Evolutionary conservation across 2,329 filamentous ascomycete genomes (phyloP).

Genomic region (Aspergillus pseudoglaucus): DNA sequence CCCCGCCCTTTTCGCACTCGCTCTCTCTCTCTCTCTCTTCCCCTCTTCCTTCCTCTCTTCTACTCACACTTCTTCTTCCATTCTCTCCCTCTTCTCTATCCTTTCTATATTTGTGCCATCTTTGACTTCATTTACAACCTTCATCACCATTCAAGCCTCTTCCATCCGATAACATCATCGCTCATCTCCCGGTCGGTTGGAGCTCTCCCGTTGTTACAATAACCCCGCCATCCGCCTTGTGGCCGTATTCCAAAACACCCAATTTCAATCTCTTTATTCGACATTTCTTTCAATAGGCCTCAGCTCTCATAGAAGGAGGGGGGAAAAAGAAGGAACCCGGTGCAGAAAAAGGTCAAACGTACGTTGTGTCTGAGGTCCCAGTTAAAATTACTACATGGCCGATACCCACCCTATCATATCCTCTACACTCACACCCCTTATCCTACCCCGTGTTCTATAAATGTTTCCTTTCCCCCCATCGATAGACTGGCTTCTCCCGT

Average conservation of each 20-base stretch:
- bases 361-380: constrained; percentile 14
- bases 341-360: neutral
- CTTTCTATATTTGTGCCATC: neutral
- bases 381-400: constrained; percentile 16
- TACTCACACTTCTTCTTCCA: constrained; percentile 1
- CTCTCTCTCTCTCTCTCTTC: constrained; percentile 7
- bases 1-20: constrained; percentile 7
- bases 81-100: constrained; percentile 1
- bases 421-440: constrained; percentile 3
- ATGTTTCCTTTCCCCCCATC: neutral
- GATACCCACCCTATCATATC: constrained; percentile 15
- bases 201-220: neutral
- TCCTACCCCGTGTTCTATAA: constrained; percentile 4
- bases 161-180: neutral
- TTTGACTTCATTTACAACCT: neutral
- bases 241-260: constrained; percentile 1
- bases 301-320: neutral
- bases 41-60: constrained; percentile 6
- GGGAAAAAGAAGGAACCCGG: neutral
- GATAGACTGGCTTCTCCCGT: neutral
- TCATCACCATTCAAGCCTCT: neutral
- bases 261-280: constrained; percentile 1
- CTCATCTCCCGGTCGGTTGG: neutral
- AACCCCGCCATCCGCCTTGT: constrained; percentile 1
- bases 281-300: neutral